Base-by-base conservation (phyloP, 352 stramenopile species). In the Blastocystis sp. region DNA sequence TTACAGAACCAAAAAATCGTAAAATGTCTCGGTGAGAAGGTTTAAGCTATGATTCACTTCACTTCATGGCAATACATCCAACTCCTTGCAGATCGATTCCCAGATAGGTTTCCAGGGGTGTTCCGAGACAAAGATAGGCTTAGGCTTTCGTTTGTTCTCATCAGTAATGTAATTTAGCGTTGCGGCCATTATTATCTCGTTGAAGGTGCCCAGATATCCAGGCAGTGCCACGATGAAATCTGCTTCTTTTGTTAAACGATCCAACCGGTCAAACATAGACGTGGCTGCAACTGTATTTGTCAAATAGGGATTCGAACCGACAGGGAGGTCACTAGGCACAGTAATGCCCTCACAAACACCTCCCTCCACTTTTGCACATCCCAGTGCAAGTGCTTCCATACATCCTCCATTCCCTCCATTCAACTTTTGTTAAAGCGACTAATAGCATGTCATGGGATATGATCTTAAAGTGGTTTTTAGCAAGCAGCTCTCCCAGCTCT, bases 81-180 rank as follows among this genome's bases (percentile, higher is more conserved):
- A 20, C 39, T 84, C 47, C 1, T 66, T 37, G 26, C 47, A 68
- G 62, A 84, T 66, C 20, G 73, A 84, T 13, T 84, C 37, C 73
- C 73, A 84, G 5, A 84, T 84, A 2, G 73, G 5, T 64, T 84
- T 26, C 73, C 73, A 84, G 9, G 73, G 73, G 29, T 84, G 47
- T 2, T 34, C 29, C 50, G 73, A 64, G 0, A 84, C 45, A 64
- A 84, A 68, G 23, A 84, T 64, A 13, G 53, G 45, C 73, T 84
- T 84, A 37, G 50, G 59, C 45, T 59, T 20, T 11, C 73, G 45
- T 13, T 68, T 41, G 39, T 84, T 84, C 20, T 64, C 29, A 34
- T 84, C 73, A 3, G 73, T 84, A 45, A 84, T 84, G 50, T 84
- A 84, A 45, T 66, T 84, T 18, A 84, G 39, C 0, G 73, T 84